Evolutionary conservation across 2,329 filamentous ascomycete species (phyloP).

Genomic region (Colletotrichum chrysophilum): DNA sequence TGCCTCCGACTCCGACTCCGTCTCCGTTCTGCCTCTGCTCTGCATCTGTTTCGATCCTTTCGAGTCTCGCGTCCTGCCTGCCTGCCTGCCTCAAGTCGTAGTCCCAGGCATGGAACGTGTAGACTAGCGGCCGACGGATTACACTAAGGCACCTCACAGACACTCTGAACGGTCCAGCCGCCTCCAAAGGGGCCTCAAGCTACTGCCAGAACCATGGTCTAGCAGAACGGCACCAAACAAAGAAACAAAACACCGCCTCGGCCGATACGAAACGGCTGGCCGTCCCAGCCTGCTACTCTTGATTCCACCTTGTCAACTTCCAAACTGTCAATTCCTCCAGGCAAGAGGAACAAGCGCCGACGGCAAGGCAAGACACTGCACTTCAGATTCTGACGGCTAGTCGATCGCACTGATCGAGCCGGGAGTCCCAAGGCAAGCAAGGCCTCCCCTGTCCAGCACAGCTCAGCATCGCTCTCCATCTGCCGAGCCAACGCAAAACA

Average conservation of each 20-base stretch:
- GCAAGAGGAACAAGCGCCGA: slow-evolving; percentile 9
- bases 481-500: slow-evolving; percentile 22
- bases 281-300: neutral
- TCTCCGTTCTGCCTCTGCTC: neutral
- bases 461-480: neutral
- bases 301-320: neutral
- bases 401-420: neutral
- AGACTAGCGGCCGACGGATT: neutral
- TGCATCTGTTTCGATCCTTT: neutral
- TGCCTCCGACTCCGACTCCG: neutral
- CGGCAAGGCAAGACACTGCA: neutral
- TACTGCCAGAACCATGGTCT: neutral
- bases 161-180: neutral
- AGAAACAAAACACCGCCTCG: slow-evolving; percentile 20
- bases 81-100: neutral
- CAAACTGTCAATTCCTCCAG: neutral
- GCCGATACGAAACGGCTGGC: slow-evolving; percentile 19
- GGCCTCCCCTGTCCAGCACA: neutral
- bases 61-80: neutral
- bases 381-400: neutral
- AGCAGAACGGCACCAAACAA: neutral
- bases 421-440: neutral
- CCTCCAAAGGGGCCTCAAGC: neutral
- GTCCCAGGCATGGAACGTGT: neutral
- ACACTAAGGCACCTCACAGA: slow-evolving; percentile 16